Evolutionary conservation across 2,329 filamentous ascomycete species (phyloP).

Genomic region (Exophiala spinifera): DNA sequence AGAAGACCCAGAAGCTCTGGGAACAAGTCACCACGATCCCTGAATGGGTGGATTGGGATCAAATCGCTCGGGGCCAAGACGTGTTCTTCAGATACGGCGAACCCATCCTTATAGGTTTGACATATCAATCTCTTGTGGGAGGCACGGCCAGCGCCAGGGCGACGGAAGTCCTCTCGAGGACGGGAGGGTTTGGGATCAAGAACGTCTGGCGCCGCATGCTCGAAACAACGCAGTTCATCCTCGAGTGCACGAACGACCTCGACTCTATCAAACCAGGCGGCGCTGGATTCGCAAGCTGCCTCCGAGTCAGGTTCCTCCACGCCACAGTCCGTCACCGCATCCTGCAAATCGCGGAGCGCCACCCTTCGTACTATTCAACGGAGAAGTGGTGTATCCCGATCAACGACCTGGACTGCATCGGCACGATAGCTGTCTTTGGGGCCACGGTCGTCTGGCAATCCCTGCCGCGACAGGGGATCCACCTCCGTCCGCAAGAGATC

Average conservation of each 20-base stretch:
- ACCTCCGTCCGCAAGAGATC: conserved; percentile 59
- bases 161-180: conserved; percentile 69
- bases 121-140: conserved; percentile 64
- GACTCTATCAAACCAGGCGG: conserved; percentile 66
- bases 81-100: conserved; percentile 75
- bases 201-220: conserved; percentile 64
- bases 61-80: conserved; percentile 70
- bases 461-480: conserved; percentile 71
- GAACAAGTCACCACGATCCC: conserved; percentile 64
- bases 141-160: conserved; percentile 63
- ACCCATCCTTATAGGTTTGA: conserved; percentile 60
- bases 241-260: conserved; percentile 66
- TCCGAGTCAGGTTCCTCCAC: conserved; percentile 68
- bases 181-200: conserved; percentile 68
- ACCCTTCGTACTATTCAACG: conserved; percentile 62
- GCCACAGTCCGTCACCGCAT: conserved; percentile 65
- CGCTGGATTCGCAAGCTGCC: conserved; percentile 60
- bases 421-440: conserved; percentile 69
- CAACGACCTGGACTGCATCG: conserved; percentile 72
- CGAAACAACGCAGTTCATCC: conserved; percentile 72
- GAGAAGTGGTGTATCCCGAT: conserved; percentile 63
- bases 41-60: conserved; percentile 73
- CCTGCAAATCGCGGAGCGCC: conserved; percentile 53
- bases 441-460: conserved; percentile 64
- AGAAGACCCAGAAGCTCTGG: conserved; percentile 61